Evolutionary conservation across 2,329 filamentous ascomycete species (phyloP).

Genomic region (Colletotrichum costaricense): DNA sequence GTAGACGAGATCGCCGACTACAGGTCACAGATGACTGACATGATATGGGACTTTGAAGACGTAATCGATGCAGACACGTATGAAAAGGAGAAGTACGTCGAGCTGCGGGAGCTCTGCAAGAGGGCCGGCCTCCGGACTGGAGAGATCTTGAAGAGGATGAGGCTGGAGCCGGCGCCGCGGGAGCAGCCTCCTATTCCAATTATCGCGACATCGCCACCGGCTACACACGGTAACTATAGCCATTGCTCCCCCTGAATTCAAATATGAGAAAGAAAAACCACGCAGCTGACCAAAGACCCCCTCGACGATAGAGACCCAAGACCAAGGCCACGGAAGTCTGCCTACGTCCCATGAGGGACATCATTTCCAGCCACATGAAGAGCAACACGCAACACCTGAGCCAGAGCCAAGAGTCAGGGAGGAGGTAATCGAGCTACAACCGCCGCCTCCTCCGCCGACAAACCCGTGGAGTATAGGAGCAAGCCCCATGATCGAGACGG

Average conservation of each 20-base stretch:
- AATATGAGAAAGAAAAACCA: background rate
- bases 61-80: constrained; percentile 62
- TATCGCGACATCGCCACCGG: constrained; percentile 10
- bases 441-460: constrained; percentile 20
- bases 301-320: background rate
- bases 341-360: background rate
- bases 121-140: constrained; percentile 60
- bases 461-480: constrained; percentile 33
- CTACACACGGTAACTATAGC: background rate
- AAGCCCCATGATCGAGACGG: constrained; percentile 2
- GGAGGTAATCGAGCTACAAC: constrained; percentile 33
- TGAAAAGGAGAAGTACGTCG: constrained; percentile 60
- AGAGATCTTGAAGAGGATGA: constrained; percentile 66
- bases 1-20: constrained; percentile 62
- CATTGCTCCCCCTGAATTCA: background rate
- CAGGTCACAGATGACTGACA: constrained; percentile 58
- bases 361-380: background rate
- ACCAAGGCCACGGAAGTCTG: background rate
- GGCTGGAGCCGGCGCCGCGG: constrained; percentile 50
- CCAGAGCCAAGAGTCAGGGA: constrained; percentile 37
- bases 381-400: background rate
- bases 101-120: constrained; percentile 60
- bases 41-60: constrained; percentile 69
- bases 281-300: background rate
- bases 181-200: constrained; percentile 7